phyloP scores from a whole-genome alignment of 2,329 filamentous ascomycete species.

The Colletotrichum orbiculare region DNA sequence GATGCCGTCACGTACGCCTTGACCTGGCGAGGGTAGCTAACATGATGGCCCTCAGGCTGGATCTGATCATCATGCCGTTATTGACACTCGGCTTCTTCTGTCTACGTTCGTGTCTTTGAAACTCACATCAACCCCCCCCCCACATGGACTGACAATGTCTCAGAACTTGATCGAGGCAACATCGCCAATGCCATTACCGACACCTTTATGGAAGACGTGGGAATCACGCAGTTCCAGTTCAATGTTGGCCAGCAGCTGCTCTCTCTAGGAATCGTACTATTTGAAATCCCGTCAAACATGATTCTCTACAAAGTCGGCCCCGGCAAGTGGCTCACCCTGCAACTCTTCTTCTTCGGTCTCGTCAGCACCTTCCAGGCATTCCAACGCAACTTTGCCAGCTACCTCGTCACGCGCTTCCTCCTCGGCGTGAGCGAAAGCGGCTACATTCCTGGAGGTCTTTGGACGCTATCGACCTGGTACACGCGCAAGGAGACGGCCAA shows the following conservation, averaged over 20 bases:
- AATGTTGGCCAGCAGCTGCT: conserved; percentile 64
- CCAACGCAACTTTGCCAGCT: conserved; percentile 57
- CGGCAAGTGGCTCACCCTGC: conserved; percentile 63
- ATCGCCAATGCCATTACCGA: conserved; percentile 49
- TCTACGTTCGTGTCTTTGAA: conserved; percentile 46
- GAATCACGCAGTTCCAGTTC: conserved; percentile 61
- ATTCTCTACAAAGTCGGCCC: conserved; percentile 60
- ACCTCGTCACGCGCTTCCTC: conserved; percentile 61
- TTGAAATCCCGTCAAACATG: conserved; percentile 60
- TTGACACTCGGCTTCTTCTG: conserved; percentile 56
- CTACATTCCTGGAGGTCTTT: conserved; percentile 64
- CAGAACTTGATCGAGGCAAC: conserved; percentile 53
- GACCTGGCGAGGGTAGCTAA: background rate
- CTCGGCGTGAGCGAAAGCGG: conserved; percentile 65
- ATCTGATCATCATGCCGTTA: conserved; percentile 55
- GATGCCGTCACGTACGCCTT: background rate
- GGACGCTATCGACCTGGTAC: conserved; percentile 66
- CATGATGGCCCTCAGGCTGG: conserved; percentile 42
- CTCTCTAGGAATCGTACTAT: conserved; percentile 58
- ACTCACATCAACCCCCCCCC: background rate
- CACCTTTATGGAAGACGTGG: conserved; percentile 60
- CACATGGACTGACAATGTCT: background rate
- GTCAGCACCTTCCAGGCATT: conserved; percentile 67
- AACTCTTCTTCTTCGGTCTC: conserved; percentile 64
- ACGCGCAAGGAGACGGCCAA: conserved; percentile 62